Conservation (phyloP, 352 stramenopile species). For the Phytophthora pluvialis region DNA sequence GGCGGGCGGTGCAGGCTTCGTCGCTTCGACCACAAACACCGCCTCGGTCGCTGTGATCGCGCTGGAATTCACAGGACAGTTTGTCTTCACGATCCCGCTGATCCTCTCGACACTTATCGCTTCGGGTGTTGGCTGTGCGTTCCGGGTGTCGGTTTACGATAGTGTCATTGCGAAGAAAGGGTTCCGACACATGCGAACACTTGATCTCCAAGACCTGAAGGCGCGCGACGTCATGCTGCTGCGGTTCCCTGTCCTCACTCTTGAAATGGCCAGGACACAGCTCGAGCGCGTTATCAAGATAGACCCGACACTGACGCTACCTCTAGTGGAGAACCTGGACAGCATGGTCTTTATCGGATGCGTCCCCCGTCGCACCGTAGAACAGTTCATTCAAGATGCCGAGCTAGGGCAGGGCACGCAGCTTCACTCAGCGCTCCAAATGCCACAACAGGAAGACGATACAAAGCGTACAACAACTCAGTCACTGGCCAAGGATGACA, state of each 20-base stretch:
- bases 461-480: not conserved
- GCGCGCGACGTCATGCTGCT: conserved; percentile 64
- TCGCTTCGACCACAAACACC: conserved; percentile 67
- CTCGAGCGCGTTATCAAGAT: conserved; percentile 36
- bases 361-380: conserved; percentile 35
- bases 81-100: conserved; percentile 69
- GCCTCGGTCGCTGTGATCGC: conserved; percentile 80
- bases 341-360: conserved; percentile 61
- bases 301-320: conserved; percentile 31
- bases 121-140: conserved; percentile 51
- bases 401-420: not conserved
- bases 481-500: not conserved
- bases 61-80: conserved; percentile 74
- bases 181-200: conserved; percentile 57
- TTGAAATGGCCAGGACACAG: conserved; percentile 41
- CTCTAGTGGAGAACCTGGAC: conserved; percentile 48
- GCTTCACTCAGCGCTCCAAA: conserved; percentile 9
- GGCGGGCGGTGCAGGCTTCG: conserved; percentile 64
- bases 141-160: conserved; percentile 72
- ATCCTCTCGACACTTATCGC: conserved; percentile 61
- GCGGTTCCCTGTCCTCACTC: conserved; percentile 47
- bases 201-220: conserved; percentile 50
- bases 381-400: conserved; percentile 9
- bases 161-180: conserved; percentile 63
- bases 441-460: conserved; percentile 5